phyloP scores from a whole-genome alignment of 768 basidiomycete species.

The Antrodiella citrinella region DNA sequence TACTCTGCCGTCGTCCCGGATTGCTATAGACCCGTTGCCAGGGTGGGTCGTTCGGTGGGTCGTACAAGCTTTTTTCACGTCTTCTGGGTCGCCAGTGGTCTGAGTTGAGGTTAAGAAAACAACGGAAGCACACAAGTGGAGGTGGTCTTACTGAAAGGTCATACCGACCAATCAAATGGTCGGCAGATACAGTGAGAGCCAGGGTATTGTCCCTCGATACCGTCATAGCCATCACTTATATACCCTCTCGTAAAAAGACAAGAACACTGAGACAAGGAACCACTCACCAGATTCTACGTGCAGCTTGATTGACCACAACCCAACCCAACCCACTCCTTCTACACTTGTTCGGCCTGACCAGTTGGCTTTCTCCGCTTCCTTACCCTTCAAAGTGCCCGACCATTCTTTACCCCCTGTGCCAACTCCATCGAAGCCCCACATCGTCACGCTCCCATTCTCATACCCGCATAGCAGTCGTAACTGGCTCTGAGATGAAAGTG shows the following conservation, averaged over 20 bases:
- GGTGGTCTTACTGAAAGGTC: constrained; percentile 39
- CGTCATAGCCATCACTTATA: constrained; percentile 86
- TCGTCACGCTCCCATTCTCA: constrained; percentile 80
- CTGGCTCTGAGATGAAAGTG: constrained; percentile 20
- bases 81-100: no score
- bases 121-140: background rate
- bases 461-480: constrained; percentile 69
- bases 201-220: constrained; percentile 50
- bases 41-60: constrained; percentile 62
- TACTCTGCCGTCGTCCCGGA: constrained; percentile 67
- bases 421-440: constrained; percentile 41
- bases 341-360: constrained; percentile 40
- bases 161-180: constrained; percentile 67
- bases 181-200: constrained; percentile 79
- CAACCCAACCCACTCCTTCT: constrained; percentile 68
- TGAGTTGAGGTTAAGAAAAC: no score
- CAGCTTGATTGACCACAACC: constrained; percentile 54
- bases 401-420: background rate
- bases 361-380: constrained; percentile 1
- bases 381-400: background rate
- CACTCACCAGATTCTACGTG: constrained; percentile 68
- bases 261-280: background rate
- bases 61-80: constrained; percentile 18
- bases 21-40: constrained; percentile 71
- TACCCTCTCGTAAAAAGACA: no score